Base-by-base conservation (phyloP, 169 alveolate genomes). In the Neospora caninum region DNA sequence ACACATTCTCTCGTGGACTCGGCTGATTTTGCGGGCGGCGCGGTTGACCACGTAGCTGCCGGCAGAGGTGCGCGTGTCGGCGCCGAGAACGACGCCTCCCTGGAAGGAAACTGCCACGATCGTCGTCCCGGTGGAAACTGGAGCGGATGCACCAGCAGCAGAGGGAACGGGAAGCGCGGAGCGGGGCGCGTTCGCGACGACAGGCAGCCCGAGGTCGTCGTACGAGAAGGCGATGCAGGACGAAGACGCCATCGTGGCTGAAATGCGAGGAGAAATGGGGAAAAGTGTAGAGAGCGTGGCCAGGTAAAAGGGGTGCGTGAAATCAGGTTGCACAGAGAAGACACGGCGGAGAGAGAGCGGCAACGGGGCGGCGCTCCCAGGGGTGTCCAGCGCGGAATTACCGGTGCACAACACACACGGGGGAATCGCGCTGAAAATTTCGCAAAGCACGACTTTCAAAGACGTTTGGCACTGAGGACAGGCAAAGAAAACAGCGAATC, bases 1-100 rank as follows among this genome's bases (percentile, higher is more conserved):
- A 95, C 97, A 98, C n/a, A 98, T 97, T 83, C 92, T 18, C 69
- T 96, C 96, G 94, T 98, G 67, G 96, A 98, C 94, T 49, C 97
- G 96, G 94, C 98, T 97, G 43, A 98, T 98, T 97, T 98, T 98
- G 73, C 99, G 95, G 16, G 99, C 98, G 42, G 98, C 99, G 64
- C 99, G 96, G 88, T 97, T 97, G 39, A 97, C 98, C 64, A 98
- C 98, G 67, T 97, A 97, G 13, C 97, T 94, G 43, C 99, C 99
- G 31, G 98, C 97, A 25, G 99, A 98, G 0, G 99, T 98, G 49
- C 99, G 96, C 29, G 99, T 96, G 96, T 98, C 99, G 41, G 99
- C 99, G 13, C 99, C 99, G 70, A 98, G 93, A 94, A 98, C 97
- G 43, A 98, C 98, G 34, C 99, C 99, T 36, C 98, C 98, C 38